These are phyloP conservation scores for Cornus controversa DNA, from an alignment of 148 eudicot species.

Conservation along the genomic window DNA sequence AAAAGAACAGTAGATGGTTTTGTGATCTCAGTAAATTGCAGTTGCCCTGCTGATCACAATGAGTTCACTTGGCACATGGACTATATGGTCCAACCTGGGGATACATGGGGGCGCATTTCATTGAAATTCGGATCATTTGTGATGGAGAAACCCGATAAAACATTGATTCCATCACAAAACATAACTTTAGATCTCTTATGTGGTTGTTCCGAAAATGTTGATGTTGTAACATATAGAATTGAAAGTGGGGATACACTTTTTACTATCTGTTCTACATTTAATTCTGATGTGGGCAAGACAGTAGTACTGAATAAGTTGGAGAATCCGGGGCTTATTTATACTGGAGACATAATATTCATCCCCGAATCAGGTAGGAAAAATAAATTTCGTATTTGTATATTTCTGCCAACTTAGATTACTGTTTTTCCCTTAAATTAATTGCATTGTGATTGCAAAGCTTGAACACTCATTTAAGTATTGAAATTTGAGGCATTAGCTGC, in stretches of 20 bases:
- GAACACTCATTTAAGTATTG: background rate
- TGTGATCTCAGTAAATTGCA: background rate
- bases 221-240: slow-evolving; percentile 4
- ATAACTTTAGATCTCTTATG: slow-evolving; percentile 10
- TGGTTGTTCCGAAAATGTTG: slow-evolving; percentile 2
- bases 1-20: slow-evolving; percentile 9
- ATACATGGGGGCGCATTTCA: slow-evolving; percentile 2
- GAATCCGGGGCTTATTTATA: background rate
- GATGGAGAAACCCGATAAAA: slow-evolving; percentile 5
- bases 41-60: slow-evolving; percentile 7
- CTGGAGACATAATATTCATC: slow-evolving; percentile 8
- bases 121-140: slow-evolving; percentile 3
- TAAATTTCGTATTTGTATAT: background rate
- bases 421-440: background rate
- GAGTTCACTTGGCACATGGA: slow-evolving; percentile 5
- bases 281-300: background rate
- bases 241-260: slow-evolving; percentile 10
- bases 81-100: slow-evolving; percentile 5
- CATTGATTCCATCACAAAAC: background rate
- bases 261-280: slow-evolving; percentile 7
- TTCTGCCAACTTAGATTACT: background rate
- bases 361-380: slow-evolving; percentile 5
- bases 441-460: background rate
- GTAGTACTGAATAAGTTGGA: slow-evolving; percentile 3
- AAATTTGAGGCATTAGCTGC: too few relatives aligned